Base-by-base conservation (phyloP, 306 rosid species). In the Echinosophora koreensis region DNA sequence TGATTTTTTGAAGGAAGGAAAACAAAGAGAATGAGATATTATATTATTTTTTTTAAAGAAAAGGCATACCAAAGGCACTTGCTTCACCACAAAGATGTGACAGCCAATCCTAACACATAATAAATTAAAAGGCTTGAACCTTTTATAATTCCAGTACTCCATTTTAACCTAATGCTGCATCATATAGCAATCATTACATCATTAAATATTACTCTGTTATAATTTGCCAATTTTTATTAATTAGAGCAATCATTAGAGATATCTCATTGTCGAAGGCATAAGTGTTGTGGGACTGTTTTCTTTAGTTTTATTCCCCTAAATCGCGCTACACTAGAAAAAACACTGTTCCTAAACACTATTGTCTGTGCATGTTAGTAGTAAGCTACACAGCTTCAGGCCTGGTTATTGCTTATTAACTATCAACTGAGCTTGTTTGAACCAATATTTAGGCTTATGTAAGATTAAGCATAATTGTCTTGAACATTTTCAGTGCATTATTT, bases 41-140 rank as follows among this genome's bases (percentile, higher is more conserved):
- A 56, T 64, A 39, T 80, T 17, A 80, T 76, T 44, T 44, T 30
- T 30, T 57, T 18, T 32, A 41, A 67, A 13, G 37, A 50, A 68
- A 35, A 38, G 39, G 15, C 30, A 41, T 38, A 3, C 59, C 58
- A 60, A 17, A 42, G 50, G 66, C 3, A 18, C 51, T 32, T 4
- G 13, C 66, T 38, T 74, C 54, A 67, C 41, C 51, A 6, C 15
- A 5, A 68, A 49, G 56, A 50, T 17, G 41, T 51, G 66, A 59
- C 14, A 22, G 16, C 11, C 44, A 56, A 46, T 8, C 61, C 17
- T 42, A 12, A 50, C 38, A 32, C 60, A 5, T 39, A 30, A 61
- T 69, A 18, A 52, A 4, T 18, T 81, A 69, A 76, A 42, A 42
- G 3, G 73, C 14, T 15, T 27, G 44, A 47, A 51, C 59, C 4